Evolutionary conservation across 1,284 basidiomycete genomes (phyloP), one percentile per base, ranked within the genome.

Genomic region (Malassezia sympodialis): DNA sequence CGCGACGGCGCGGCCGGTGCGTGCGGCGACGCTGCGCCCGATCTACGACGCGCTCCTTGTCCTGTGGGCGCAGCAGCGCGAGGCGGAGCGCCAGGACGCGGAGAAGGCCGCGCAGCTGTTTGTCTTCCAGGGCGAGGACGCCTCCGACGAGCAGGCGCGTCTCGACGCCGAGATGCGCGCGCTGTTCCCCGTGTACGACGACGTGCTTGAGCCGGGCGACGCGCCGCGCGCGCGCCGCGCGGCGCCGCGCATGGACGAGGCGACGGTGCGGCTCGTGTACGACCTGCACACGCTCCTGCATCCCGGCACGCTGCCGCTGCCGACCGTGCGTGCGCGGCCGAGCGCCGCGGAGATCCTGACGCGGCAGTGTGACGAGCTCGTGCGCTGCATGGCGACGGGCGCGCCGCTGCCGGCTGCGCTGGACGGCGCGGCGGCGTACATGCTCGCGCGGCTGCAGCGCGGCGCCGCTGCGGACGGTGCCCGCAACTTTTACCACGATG

Each of bases 131-230:
- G 80, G 80, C 52, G 76, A 81, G 26, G 80, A 83, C 28, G 77
- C 87, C 47, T 79, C 81, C 26, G 79, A 80, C 24, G 76, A 81
- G 10, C 81, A 80, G 11, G 91, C 90, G 59, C 82, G 82, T 10
- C 86, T 73, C 44, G 87, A 87, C 72, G 79, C 80, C 58, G 91
- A 96, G 67, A 88, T 94, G 71, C 77, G 82, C 23, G 76, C 80
- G 2, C 75, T 94, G 43, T 96, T 96, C 76, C 90, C 91, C 2
- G 82, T 83, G 19, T 96, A 85, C 67, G 85, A 84, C 41, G 80
- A 80, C 23, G 75, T 85, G 24, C 69, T 74, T 37, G 67, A 67
- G 10, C 7, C 8, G 4, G n/a, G 12, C n/a, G 34, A 23, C 8
- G 7, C 14, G 17, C n/a, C 26, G 4, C 21, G 10, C 14, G 11